Evolutionary conservation across 1,284 basidiomycete species (phyloP), one percentile per base, ranked within the genome.

Genomic region (Fomitopsis betulina): DNA sequence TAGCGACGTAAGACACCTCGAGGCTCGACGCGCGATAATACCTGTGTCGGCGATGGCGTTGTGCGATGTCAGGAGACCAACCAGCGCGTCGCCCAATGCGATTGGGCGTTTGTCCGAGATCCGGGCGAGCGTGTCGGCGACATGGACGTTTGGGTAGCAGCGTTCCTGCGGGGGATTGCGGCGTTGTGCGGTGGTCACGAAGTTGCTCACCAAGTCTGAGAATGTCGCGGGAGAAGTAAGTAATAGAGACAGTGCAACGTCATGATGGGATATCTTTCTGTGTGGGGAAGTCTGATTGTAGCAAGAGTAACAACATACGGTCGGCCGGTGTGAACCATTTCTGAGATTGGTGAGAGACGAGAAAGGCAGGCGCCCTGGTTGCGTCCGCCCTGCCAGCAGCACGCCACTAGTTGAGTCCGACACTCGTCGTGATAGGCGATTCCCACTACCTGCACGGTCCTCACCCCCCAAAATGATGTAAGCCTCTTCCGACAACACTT

Each of bases 381-480:
- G 35, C 35, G 17, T 47, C 35, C 9, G 2, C 42, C 27, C 43
- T 19, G 33, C 32, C 8, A 23, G 55, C 23, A 38, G 45, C 25
- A 37, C 27, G 42, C 23, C 3, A 13, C 21, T 30, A 15, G 39
- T 10, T 21, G n/a, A n/a, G n/a, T n/a, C n/a, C 35, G 32, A 19
- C 37, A 35, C 40, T n/a, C 21, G 27, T 42, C 37, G 37, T 39
- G 27, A 57, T 51, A 39, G 56, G 23, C 39, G 37, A 21, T 19
- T 58, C 39, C 40, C 56, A 54, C 39, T 25, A 59, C 54, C 54
- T 45, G 40, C 40, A 56, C 43, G 58, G 58, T 59, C 54, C 58
- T 52, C 58, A 17, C 35, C n/a, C 32, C 42, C 35, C n/a, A 37
- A 32, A 55, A 55, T 59, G 58, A 59, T 59, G 54, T 59, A 56